phyloP scores from a whole-genome alignment of 2,329 filamentous ascomycete genomes.

The Xylaria sp. region DNA sequence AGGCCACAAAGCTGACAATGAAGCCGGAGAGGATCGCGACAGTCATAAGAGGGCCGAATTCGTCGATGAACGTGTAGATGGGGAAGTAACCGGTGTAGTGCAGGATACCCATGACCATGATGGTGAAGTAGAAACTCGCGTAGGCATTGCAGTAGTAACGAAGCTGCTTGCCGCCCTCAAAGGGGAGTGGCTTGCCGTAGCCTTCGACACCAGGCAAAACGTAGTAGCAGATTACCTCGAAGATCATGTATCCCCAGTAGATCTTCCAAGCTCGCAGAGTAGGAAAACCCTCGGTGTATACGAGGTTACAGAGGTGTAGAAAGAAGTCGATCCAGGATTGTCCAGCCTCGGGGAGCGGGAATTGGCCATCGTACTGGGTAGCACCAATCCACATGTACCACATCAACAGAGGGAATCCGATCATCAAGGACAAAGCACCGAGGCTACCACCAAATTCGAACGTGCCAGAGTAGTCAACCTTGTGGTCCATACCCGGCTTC shows the following conservation, averaged over 20 bases:
- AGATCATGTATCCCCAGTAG: slow-evolving; percentile 90
- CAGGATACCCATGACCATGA: slow-evolving; percentile 62
- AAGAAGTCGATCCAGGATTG: slow-evolving; percentile 68
- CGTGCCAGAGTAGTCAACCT: slow-evolving; percentile 57
- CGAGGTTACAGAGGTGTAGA: slow-evolving; percentile 62
- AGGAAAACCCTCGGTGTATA: slow-evolving; percentile 82
- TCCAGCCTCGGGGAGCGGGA: slow-evolving; percentile 61
- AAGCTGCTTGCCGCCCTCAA: slow-evolving; percentile 78
- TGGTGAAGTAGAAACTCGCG: slow-evolving; percentile 80
- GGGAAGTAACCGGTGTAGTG: slow-evolving; percentile 83
- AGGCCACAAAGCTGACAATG: slow-evolving; percentile 75
- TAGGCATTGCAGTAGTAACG: slow-evolving; percentile 92
- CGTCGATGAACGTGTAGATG: slow-evolving; percentile 86
- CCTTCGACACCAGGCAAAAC: slow-evolving; percentile 80
- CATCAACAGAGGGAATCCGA: slow-evolving; percentile 90
- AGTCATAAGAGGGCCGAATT: slow-evolving; percentile 88
- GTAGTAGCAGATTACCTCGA: slow-evolving; percentile 78
- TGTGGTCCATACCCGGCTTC: slow-evolving; percentile 55
- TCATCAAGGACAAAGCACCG: slow-evolving; percentile 82
- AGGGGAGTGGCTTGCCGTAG: slow-evolving; percentile 81
- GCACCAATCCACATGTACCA: slow-evolving; percentile 99
- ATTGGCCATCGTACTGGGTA: slow-evolving; percentile 81
- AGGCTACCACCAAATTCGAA: slow-evolving; percentile 83
- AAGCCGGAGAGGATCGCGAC: slow-evolving; percentile 91
- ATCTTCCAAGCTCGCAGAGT: slow-evolving; percentile 78